Evolutionary conservation across 2,329 filamentous ascomycete genomes (phyloP).

Genomic region (Penicillium sumatraense): DNA sequence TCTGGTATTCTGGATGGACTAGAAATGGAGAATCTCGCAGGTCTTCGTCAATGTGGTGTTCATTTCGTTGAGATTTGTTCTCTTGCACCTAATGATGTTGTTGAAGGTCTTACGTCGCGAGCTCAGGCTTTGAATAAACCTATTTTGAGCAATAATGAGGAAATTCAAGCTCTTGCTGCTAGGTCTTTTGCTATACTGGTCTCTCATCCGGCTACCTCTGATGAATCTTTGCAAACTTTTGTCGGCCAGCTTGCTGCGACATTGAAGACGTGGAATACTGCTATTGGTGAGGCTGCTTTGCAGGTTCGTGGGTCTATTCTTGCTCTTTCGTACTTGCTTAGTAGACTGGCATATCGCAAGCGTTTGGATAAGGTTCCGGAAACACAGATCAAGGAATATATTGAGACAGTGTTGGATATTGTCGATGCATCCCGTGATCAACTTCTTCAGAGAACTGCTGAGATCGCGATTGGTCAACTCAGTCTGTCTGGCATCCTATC

Average conservation of each 20-base stretch:
- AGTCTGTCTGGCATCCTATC: slow-evolving; percentile 61
- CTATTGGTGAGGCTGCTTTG: slow-evolving; percentile 64
- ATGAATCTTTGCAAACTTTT: slow-evolving; percentile 47
- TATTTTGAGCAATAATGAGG: slow-evolving; percentile 72
- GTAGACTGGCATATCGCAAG: slow-evolving; percentile 59
- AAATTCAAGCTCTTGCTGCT: slow-evolving; percentile 68
- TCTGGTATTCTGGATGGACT: slow-evolving; percentile 52
- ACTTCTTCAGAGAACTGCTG: slow-evolving; percentile 61
- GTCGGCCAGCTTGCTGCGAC: slow-evolving; percentile 54
- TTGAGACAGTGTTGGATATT: slow-evolving; percentile 55
- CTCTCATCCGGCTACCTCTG: slow-evolving; percentile 60
- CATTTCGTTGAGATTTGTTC: slow-evolving; percentile 61
- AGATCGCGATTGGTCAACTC: slow-evolving; percentile 64
- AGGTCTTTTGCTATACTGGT: slow-evolving; percentile 76
- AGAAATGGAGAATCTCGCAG: slow-evolving; percentile 43
- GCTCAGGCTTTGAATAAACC: slow-evolving; percentile 61
- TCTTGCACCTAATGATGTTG: slow-evolving; percentile 56
- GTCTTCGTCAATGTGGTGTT: slow-evolving; percentile 51
- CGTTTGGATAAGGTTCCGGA: slow-evolving; percentile 37
- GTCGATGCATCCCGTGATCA: slow-evolving; percentile 60
- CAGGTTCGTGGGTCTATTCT: slow-evolving; percentile 65
- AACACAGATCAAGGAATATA: slow-evolving; percentile 46
- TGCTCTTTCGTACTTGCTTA: slow-evolving; percentile 62
- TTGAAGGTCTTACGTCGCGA: slow-evolving; percentile 56
- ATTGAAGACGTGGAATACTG: slow-evolving; percentile 58